Percentiles rank a stretch among this genome's conserved stretches.
These are phyloP conservation scores for Paecilomyces niveus DNA, from an alignment of 2,329 filamentous ascomycete species.

Conservation along the genomic window DNA sequence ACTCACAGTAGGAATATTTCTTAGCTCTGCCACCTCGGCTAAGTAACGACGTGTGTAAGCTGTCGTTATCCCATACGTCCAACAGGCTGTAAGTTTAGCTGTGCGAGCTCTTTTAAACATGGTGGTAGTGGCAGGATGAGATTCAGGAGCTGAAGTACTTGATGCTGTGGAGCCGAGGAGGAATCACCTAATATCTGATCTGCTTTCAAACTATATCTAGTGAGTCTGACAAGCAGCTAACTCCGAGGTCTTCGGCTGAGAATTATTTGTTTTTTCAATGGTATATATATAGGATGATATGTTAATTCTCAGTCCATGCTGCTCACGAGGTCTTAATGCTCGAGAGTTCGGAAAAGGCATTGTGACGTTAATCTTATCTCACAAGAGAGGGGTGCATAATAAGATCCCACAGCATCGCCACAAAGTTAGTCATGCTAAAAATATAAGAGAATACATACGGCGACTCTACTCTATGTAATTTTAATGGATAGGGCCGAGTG, in stretches of 20 bases:
- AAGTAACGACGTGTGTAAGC: conserved; percentile 6
- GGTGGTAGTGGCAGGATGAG: conserved; percentile 3
- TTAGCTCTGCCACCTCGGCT: conserved; percentile 10
- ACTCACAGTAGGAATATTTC: conserved; percentile 10
- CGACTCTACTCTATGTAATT: no score
- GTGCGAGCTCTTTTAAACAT: conserved; percentile 9
- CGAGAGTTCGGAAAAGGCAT: background rate
- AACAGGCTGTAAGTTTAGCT: background rate
- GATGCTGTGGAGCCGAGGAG: background rate
- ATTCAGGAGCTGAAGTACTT: background rate
- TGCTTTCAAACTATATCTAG: background rate
- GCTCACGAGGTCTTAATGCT: background rate
- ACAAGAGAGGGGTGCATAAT: background rate
- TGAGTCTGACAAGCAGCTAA: no score
- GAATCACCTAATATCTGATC: background rate
- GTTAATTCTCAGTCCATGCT: background rate
- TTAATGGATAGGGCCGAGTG: no score
- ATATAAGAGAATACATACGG: no score
- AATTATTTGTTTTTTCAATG: no score
- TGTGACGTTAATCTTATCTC: background rate
- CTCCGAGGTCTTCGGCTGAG: no score
- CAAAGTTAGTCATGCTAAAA: no score
- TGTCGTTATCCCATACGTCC: conserved; percentile 1
- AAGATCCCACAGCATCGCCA: background rate
- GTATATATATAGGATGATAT: no score